Conservation (phyloP, 257 asterid species). For the Forsythia suspensa region DNA sequence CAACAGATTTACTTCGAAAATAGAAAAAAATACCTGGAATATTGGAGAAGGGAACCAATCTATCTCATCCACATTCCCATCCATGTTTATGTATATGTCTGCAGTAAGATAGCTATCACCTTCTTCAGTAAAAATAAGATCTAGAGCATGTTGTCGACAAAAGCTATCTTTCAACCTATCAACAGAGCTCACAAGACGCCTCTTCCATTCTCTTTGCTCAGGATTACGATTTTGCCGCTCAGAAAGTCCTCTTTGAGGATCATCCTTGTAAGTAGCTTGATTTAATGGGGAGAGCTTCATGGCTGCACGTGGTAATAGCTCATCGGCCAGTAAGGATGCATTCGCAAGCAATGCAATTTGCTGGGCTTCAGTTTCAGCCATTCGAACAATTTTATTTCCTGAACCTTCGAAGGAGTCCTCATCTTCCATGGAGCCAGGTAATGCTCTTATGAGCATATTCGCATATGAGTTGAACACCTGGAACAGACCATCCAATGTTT, state of each 20-base stretch:
- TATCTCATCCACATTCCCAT: constrained; percentile 71
- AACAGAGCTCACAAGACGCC: constrained; percentile 72
- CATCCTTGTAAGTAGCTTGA: constrained; percentile 64
- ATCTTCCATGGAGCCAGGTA: constrained; percentile 94
- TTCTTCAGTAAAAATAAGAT: constrained; percentile 94
- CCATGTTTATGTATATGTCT: constrained; percentile 81
- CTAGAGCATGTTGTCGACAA: constrained; percentile 96
- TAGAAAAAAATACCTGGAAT: constrained; percentile 72
- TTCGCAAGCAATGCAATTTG: constrained; percentile 98
- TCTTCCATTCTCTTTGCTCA: constrained; percentile 99
- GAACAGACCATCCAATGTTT: constrained; percentile 87
- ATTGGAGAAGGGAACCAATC: constrained; percentile 95
- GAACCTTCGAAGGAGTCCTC: constrained; percentile 77
- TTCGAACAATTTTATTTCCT: constrained; percentile 79
- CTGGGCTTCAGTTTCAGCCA: constrained; percentile 96
- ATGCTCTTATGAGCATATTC: constrained; percentile 86
- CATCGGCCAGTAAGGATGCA: constrained; percentile 93
- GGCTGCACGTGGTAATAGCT: constrained; percentile 95
- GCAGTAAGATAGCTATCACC: constrained; percentile 92
- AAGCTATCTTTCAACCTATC: constrained; percentile 95
- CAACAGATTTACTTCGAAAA: constrained; percentile 15
- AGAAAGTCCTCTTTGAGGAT: constrained; percentile 69
- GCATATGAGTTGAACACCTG: constrained; percentile 87
- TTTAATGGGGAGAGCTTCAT: constrained; percentile 75
- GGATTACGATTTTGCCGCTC: constrained; percentile 95